Evolutionary conservation across 495 filamentous ascomycete genomes (phyloP).

Genomic region (Bombardia bombarda): DNA sequence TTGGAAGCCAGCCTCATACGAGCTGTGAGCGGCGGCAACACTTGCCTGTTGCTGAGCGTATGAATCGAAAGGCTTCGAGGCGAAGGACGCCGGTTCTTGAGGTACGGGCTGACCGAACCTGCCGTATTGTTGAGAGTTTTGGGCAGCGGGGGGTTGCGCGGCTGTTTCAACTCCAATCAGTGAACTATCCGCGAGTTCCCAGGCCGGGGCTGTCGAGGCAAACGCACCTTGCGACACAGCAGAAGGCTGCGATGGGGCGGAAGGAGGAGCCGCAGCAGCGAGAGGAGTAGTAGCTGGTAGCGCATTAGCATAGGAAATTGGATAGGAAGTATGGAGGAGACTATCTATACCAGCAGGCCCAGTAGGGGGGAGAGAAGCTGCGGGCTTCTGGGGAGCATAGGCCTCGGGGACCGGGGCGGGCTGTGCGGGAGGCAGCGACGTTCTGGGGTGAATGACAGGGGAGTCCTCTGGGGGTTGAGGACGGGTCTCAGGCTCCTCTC

Average conservation of each 20-base stretch:
- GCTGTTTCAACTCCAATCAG: constrained; percentile 24
- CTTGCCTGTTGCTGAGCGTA: constrained; percentile 64
- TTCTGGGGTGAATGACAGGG: constrained; percentile 78
- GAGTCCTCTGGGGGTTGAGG: constrained; percentile 92
- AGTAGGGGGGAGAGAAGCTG: constrained; percentile 50
- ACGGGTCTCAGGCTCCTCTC: constrained; percentile 91
- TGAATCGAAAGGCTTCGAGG: constrained; percentile 80
- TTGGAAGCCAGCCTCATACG: constrained; percentile 37
- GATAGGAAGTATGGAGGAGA: background rate
- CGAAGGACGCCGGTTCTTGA: constrained; percentile 50
- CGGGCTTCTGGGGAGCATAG: constrained; percentile 57
- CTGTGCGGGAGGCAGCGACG: constrained; percentile 75
- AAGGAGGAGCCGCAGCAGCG: constrained; percentile 22
- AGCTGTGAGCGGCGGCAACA: constrained; percentile 34
- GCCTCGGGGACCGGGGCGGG: constrained; percentile 51
- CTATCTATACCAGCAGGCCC: constrained; percentile 30
- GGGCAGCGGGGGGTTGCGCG: constrained; percentile 38
- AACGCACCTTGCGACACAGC: constrained; percentile 24
- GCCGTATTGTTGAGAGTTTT: constrained; percentile 53
- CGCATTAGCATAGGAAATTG: constrained; percentile 1
- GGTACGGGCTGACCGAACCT: constrained; percentile 56
- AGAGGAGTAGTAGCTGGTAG: constrained; percentile 18
- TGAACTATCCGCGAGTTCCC: background rate
- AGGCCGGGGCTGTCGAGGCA: background rate
- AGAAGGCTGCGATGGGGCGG: constrained; percentile 19